Conservation (phyloP, 2,329 filamentous ascomycete species). For the Aspergillus transmontanensis region DNA sequence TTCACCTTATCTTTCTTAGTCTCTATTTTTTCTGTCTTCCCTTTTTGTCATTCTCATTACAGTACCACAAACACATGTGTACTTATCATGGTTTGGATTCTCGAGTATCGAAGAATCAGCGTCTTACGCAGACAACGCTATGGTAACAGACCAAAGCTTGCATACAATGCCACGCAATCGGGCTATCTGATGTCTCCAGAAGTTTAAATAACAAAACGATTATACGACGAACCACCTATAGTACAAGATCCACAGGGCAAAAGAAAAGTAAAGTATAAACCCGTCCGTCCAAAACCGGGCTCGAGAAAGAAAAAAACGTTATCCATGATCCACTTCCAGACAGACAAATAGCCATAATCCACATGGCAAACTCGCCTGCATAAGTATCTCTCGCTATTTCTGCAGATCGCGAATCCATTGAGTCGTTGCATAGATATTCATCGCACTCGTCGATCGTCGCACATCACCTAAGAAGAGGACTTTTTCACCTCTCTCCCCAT, state of each 20-base stretch:
- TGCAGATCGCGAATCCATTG: slow-evolving; percentile 10
- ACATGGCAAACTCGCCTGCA: not conserved
- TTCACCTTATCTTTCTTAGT: not conserved
- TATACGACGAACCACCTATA: slow-evolving; percentile 1
- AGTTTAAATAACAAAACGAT: not conserved
- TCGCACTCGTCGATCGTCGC: slow-evolving; percentile 26
- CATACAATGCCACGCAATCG: not conserved
- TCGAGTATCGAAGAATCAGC: not conserved
- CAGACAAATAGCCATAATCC: slow-evolving; percentile 1
- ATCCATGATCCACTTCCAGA: not conserved
- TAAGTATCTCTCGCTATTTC: not conserved
- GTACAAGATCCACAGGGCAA: slow-evolving; percentile 6
- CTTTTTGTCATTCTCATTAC: not conserved
- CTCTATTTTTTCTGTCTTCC: not conserved
- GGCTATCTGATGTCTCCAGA: not conserved
- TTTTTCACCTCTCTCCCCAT: slow-evolving; percentile 4
- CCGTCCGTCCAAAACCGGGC: not conserved
- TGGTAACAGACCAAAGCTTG: not conserved
- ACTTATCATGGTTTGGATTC: not conserved
- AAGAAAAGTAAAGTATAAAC: slow-evolving; percentile 1
- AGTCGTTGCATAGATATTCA: slow-evolving; percentile 23
- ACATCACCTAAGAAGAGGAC: slow-evolving; percentile 19
- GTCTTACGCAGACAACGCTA: not conserved
- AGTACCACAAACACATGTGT: not conserved
- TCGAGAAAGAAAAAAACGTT: not conserved